Evolutionary conservation across 129 eudicot species (phyloP), one percentile per base, ranked within the genome.

Genomic region (Lonicera japonica): DNA sequence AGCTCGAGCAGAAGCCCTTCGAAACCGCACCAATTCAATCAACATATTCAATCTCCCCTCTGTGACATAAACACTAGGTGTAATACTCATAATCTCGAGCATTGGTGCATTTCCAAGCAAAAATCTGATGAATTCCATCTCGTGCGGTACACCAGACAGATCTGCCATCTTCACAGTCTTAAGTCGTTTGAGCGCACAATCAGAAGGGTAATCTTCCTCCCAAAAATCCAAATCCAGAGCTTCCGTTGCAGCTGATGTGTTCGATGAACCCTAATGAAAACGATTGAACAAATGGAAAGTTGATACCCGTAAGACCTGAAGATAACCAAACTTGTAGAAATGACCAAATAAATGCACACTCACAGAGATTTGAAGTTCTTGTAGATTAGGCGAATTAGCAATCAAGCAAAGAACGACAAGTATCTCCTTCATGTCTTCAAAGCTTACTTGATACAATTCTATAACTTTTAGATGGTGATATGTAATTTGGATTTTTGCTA

Each of bases 1-100:
- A 63, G 99, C 99, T 61, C 53, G 72, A 25, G 96, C 63, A 74
- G 99, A 94, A 70, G 99, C 96, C 61, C 99, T 75, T n/a, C 79
- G 75, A 79, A 88, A 88, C 75, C 79, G 77, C 67, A 81, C 69
- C 80, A 94, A 73, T 56, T 83, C 79, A 13, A 83, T 73, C 70
- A 94, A 40, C 85, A 94, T 72, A 59, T 73, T 82, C 73, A 81
- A 2, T 76, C 74, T 79, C 64, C 83, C 86, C 0, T 83, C 84
- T 1, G 87, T 74, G 38, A 74, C 78, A 48, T 85, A 87, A 17
- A 70, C 63, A 63, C 86, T 80, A 5, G 99, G 96, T 15, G 75
- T 70, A 56, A 94, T 77, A 67, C 74, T 83, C 94, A 94, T 76
- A 22, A 17, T 51, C 67, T 83, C 80, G 39, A 94, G 95, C 47